Percentiles rank a stretch among this genome's conserved stretches.
These are phyloP conservation scores for Trichosporon sp. DNA, from an alignment of 1,284 basidiomycete genomes.

Conservation along the genomic window DNA sequence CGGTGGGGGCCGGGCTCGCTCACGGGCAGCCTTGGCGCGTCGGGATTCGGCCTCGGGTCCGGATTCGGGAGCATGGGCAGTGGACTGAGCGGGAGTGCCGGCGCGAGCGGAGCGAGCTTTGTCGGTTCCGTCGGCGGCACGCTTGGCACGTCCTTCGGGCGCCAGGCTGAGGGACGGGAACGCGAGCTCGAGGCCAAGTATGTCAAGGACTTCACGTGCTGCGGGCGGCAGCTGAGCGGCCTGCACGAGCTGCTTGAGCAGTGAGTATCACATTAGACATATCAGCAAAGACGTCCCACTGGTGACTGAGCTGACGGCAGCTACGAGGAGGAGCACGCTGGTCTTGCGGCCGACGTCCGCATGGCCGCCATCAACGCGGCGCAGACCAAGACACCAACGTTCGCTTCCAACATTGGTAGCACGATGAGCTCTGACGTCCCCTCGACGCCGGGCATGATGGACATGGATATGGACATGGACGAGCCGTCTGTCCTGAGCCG, in stretches of 20 bases:
- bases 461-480: conserved; percentile 56
- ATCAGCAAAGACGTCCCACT: not conserved
- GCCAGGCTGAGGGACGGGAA: conserved; percentile 48
- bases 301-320: conserved; percentile 33
- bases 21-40: conserved; percentile 34
- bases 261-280: conserved; percentile 43
- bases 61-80: conserved; percentile 12
- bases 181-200: conserved; percentile 57
- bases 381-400: conserved; percentile 27
- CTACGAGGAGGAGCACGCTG: conserved; percentile 57
- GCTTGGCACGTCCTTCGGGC: conserved; percentile 48
- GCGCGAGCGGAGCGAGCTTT: conserved; percentile 36
- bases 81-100: conserved; percentile 28
- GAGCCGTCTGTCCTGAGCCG: conserved; percentile 39
- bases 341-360: conserved; percentile 51
- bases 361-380: conserved; percentile 52
- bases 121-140: conserved; percentile 46
- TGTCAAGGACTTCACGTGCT: conserved; percentile 56
- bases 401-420: conserved; percentile 25
- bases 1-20: conserved; percentile 40
- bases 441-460: conserved; percentile 57
- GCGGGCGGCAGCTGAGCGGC: conserved; percentile 54
- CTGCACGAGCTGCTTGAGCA: conserved; percentile 57
- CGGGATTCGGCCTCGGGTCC: conserved; percentile 19
- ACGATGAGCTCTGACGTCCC: conserved; percentile 46